These are phyloP conservation scores for Magnusiomyces tetraspermus DNA, from an alignment of 1,139 yeast genomes.

Conservation along the genomic window DNA sequence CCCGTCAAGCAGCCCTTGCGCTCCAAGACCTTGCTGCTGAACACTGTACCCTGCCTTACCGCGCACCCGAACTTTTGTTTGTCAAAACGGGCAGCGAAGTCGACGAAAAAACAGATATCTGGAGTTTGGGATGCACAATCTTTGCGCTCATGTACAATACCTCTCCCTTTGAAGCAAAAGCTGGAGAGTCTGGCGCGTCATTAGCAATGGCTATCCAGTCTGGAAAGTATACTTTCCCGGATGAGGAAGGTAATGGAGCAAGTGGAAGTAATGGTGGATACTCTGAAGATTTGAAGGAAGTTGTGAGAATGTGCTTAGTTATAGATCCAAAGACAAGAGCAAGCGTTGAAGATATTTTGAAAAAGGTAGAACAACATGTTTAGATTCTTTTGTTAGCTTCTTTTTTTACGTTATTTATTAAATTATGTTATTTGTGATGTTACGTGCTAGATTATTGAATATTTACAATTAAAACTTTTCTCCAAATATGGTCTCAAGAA, in stretches of 20 bases:
- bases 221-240: conserved; percentile 64
- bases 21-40: conserved; percentile 77
- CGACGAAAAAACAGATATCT: conserved; percentile 71
- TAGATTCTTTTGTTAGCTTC: neutral
- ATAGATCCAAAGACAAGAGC: conserved; percentile 58
- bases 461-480: neutral
- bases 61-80: conserved; percentile 85
- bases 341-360: conserved; percentile 47
- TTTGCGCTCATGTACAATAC: conserved; percentile 68
- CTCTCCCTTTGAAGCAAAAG: conserved; percentile 83
- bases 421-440: neutral
- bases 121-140: conserved; percentile 83
- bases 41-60: conserved; percentile 76
- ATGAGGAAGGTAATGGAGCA: no score
- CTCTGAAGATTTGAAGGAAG: conserved; percentile 43
- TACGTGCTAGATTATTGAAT: neutral
- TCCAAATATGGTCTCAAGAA: conserved; percentile 12
- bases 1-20: conserved; percentile 63
- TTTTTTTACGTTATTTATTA: neutral
- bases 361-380: conserved; percentile 17
- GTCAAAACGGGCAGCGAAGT: conserved; percentile 55
- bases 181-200: conserved; percentile 73
- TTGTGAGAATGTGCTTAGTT: conserved; percentile 52
- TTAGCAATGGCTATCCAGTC: conserved; percentile 65
- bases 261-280: conserved; percentile 34